A percentile compares a stretch with the other conserved stretches of the same genome.
These are phyloP conservation scores for Sugiyamaella valdiviana DNA, from an alignment of 805 yeast genomes.

Conservation along the genomic window DNA sequence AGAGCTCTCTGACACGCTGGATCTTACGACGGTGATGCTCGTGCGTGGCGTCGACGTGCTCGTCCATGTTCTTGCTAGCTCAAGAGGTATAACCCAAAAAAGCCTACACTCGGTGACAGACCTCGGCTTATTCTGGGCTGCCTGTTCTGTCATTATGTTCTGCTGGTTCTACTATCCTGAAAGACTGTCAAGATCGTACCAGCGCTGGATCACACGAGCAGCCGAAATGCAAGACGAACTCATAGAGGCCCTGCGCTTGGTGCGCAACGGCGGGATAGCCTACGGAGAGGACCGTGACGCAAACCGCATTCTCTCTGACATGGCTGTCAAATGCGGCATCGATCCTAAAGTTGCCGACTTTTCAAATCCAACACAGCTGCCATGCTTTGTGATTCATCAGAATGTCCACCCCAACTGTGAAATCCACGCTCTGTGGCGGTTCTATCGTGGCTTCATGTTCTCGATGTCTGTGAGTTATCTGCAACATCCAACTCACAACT, in stretches of 20 bases:
- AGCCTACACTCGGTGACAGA: constrained; percentile 6
- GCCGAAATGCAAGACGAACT: constrained; percentile 43
- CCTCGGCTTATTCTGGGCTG: constrained; percentile 16
- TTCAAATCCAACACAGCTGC: constrained; percentile 31
- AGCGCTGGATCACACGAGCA: constrained; percentile 44
- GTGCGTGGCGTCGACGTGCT: constrained; percentile 18
- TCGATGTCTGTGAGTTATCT: constrained; percentile 28
- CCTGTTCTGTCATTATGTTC: constrained; percentile 27
- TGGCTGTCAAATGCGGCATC: constrained; percentile 33
- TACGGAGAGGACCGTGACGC: constrained; percentile 35
- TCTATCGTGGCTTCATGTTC: constrained; percentile 37
- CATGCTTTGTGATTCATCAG: constrained; percentile 40
- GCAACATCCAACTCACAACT: background rate
- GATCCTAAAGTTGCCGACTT: constrained; percentile 33
- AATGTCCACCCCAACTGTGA: constrained; percentile 39
- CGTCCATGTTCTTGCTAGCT: constrained; percentile 5
- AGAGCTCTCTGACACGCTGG: constrained; percentile 13
- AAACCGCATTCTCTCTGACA: constrained; percentile 30
- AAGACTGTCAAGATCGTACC: constrained; percentile 39
- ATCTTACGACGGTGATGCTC: constrained; percentile 13
- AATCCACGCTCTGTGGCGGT: constrained; percentile 42
- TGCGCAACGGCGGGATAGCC: constrained; percentile 31
- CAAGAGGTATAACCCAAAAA: background rate
- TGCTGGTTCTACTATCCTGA: constrained; percentile 34
- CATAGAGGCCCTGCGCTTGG: constrained; percentile 29